Conservation (phyloP, 768 basidiomycete species). For the Pleurotus pulmonarius region DNA sequence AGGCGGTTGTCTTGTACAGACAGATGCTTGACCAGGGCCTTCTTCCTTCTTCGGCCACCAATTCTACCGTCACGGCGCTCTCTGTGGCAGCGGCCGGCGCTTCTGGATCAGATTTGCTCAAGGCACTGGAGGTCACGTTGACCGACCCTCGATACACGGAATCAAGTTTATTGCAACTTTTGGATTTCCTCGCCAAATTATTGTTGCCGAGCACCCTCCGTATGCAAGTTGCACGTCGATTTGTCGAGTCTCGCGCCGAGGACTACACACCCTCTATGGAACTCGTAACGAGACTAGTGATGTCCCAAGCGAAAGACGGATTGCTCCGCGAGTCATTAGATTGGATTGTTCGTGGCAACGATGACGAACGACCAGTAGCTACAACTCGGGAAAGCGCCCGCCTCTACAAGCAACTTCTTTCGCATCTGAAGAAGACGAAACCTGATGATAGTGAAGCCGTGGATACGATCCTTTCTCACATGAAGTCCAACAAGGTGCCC, state of each 20-base stretch:
- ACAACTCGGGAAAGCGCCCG: constrained; percentile 9
- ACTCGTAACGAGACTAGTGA: constrained; percentile 33
- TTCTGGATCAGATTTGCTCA: constrained; percentile 13
- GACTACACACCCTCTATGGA: constrained; percentile 23
- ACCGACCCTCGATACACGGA: constrained; percentile 24
- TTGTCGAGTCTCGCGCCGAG: constrained; percentile 16
- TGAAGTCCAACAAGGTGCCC: constrained; percentile 31
- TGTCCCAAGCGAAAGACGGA: constrained; percentile 29
- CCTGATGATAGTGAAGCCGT: constrained; percentile 25
- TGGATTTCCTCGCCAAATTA: constrained; percentile 18
- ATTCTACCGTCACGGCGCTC: constrained; percentile 37
- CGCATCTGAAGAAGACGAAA: constrained; percentile 27
- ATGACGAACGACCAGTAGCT: constrained; percentile 10
- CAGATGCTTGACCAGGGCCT: constrained; percentile 39
- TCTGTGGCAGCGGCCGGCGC: constrained; percentile 19
- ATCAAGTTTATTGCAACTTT: constrained; percentile 19
- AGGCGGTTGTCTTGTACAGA: constrained; percentile 36
- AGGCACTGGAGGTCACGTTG: constrained; percentile 17
- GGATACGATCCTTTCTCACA: constrained; percentile 32
- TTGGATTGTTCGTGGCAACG: constrained; percentile 19
- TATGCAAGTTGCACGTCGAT: constrained; percentile 17
- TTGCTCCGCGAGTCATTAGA: constrained; percentile 24
- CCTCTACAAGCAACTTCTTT: constrained; percentile 38
- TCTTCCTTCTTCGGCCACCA: constrained; percentile 29
- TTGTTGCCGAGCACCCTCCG: constrained; percentile 13